Base-by-base conservation (phyloP, 805 yeast genomes). In the Metschnikowia borealis region DNA sequence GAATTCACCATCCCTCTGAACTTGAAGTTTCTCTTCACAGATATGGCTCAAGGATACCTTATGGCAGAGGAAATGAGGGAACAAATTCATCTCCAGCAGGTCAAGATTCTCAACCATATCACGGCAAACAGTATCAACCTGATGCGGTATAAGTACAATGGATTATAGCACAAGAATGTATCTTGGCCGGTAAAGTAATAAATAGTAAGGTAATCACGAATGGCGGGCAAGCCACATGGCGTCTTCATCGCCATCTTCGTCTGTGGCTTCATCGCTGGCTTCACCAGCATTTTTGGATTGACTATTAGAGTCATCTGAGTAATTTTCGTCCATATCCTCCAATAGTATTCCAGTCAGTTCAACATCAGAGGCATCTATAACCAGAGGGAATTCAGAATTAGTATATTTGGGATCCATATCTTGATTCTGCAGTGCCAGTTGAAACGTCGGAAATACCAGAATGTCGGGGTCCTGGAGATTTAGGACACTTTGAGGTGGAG, bases 361-460 rank as follows among this genome's bases (percentile, higher is more conserved):
- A 36, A 67, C 70, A 33, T 69, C 73, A 2, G 72, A 67, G 7
- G 62, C 72, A 36, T 65, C 71, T 3, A 69, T 63, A 6, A 60
- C 60, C 66, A 61, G 65, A 17, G 35, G 42, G 15, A 37, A 50
- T 13, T 39, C 34, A 10, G 10, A 15, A 10, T 49, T 41, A 5
- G 42, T n/a, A 23, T 4, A 4, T 5, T 10, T 18, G 14, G 17
- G 26, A 21, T 8, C 18, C 4, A 21, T 3, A 14, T 33, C 31
- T 20, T 42, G 29, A 15, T 6, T 39, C 34, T 26, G 34, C 21
- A 15, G 43, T 3, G 43, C n/a, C 2, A 10, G 15, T 17, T 26
- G 43, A 10, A 17, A 26, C 15, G 18, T 14, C 14, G 34, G 34
- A 10, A 39, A 39, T 10, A 15, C n/a, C 26, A 20, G 39, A 18